Evolutionary conservation across 2,329 filamentous ascomycete species (phyloP), one percentile per base, ranked within the genome.

Genomic region (Trichoderma sp.): DNA sequence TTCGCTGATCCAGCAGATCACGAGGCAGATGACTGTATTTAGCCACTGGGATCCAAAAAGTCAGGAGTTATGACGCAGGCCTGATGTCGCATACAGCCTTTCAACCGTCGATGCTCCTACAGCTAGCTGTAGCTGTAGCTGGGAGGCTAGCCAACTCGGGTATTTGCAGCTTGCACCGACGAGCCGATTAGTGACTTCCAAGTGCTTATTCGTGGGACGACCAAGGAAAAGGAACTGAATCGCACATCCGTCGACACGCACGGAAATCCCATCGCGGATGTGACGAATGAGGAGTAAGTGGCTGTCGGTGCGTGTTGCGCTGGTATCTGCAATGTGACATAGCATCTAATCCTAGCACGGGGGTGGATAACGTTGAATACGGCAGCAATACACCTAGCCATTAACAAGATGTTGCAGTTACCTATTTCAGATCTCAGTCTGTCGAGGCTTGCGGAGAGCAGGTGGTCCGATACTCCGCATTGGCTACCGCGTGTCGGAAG

Each of bases 21-120:
- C 67, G 67, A 69, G 67, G 55, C 56, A 53, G 49, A 56, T 49
- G 53, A 43, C 53, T 58, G 43, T 61, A 27, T 67, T 61, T 53
- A 59, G 62, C 24, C 55, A 60, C 37, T 56, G 21, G 33, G 55
- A 53, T 43, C 33, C 14, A 57, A 57, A 8, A 37, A 31, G 62
- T 14, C 57, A 11, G 47, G 59, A 72, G 68, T 71, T 71, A 78
- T 78, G 76, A 75, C 76, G 76, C 77, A 76, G 71, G 68, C 70
- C 71, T 75, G 73, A 74, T 70, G 68, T 70, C 59, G 67, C 40
- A 71, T 67, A 55, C 53, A 57, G 57, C 35, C 64, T 47, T 35
- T 52, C n/a, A 58, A 24, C 53, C 53, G 35, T 52, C 29, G 53
- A 0, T 24, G 21, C 40, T 43, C 2, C 19, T 8, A n/a, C 5